Evolutionary conservation across 108 stramenopile species (phyloP).

Genomic region (Nitzschia inconspicua): DNA sequence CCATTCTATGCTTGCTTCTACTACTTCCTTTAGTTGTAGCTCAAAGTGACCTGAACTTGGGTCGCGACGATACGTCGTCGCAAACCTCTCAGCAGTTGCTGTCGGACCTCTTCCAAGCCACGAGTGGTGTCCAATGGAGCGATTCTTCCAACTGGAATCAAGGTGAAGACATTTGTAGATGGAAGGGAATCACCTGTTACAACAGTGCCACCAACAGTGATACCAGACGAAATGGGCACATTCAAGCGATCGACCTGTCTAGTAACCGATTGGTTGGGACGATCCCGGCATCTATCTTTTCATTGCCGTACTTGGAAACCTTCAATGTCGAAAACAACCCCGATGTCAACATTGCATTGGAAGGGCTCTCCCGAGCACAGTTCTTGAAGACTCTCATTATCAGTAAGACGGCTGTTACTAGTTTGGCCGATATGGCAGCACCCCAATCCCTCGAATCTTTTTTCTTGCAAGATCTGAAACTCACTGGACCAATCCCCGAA

Average conservation of each 20-base stretch:
- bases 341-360: slow-evolving; percentile 50
- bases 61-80: background rate
- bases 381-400: slow-evolving; percentile 47
- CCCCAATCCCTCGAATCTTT: slow-evolving; percentile 43
- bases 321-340: slow-evolving; percentile 44
- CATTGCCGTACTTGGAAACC: slow-evolving; percentile 47
- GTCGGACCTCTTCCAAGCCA: slow-evolving; percentile 15
- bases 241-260: slow-evolving; percentile 51
- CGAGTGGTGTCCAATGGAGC: slow-evolving; percentile 26
- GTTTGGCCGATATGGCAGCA: slow-evolving; percentile 16
- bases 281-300: slow-evolving; percentile 57
- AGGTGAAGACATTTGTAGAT: slow-evolving; percentile 47
- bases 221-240: slow-evolving; percentile 34
- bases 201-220: slow-evolving; percentile 1
- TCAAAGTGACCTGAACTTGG: too few relatives aligned
- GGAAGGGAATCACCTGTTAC: slow-evolving; percentile 70
- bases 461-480: slow-evolving; percentile 44
- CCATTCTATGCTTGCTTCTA: too few relatives aligned
- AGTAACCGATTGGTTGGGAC: slow-evolving; percentile 64
- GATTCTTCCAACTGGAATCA: slow-evolving; percentile 33
- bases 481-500: slow-evolving; percentile 53
- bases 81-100: slow-evolving; percentile 7
- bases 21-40: too few relatives aligned
- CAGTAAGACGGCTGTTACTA: slow-evolving; percentile 21
- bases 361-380: slow-evolving; percentile 46